A percentile compares a stretch with the other conserved stretches of the same genome.
These are phyloP conservation scores for Albatrellus ellisii DNA, from an alignment of 768 basidiomycete species.

Conservation along the genomic window DNA sequence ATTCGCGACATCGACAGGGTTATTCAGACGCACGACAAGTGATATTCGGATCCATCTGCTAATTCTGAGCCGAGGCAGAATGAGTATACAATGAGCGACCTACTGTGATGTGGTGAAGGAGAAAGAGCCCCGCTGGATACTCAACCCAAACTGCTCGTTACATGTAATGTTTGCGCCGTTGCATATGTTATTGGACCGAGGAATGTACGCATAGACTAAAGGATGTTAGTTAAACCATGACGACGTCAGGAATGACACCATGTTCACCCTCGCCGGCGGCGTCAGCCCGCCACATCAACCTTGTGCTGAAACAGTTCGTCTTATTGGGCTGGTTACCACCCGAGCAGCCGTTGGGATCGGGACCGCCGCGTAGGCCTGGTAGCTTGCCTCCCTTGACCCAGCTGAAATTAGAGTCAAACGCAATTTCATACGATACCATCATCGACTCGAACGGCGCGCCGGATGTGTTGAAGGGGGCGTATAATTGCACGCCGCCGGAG, in stretches of 20 bases:
- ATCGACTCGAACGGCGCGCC: conserved; percentile 49
- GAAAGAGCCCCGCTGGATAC: conserved; percentile 55
- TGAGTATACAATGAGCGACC: conserved; percentile 19
- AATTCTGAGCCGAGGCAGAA: not conserved
- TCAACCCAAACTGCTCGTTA: conserved; percentile 67
- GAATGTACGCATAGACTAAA: conserved; percentile 73
- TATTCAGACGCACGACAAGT: conserved; percentile 69
- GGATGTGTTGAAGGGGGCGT: conserved; percentile 52
- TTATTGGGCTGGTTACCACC: conserved; percentile 57
- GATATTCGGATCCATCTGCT: conserved; percentile 57
- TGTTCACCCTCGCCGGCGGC: conserved; percentile 58
- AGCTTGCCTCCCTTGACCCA: conserved; percentile 74
- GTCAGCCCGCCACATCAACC: conserved; percentile 63
- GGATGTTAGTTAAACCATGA: conserved; percentile 2
- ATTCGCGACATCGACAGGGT: conserved; percentile 54
- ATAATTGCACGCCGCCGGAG: conserved; percentile 51
- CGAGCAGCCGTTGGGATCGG: conserved; percentile 48
- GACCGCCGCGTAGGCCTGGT: conserved; percentile 62
- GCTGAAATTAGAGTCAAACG: conserved; percentile 50
- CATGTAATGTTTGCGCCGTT: conserved; percentile 41
- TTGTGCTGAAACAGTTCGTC: conserved; percentile 54
- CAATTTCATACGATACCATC: conserved; percentile 63
- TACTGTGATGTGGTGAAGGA: conserved; percentile 49
- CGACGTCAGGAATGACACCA: not conserved
- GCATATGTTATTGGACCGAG: conserved; percentile 48